These are phyloP conservation scores for Fimicolochytrium jonesii DNA, from an alignment of 192 early-diverging fungal species.

Conservation along the genomic window DNA sequence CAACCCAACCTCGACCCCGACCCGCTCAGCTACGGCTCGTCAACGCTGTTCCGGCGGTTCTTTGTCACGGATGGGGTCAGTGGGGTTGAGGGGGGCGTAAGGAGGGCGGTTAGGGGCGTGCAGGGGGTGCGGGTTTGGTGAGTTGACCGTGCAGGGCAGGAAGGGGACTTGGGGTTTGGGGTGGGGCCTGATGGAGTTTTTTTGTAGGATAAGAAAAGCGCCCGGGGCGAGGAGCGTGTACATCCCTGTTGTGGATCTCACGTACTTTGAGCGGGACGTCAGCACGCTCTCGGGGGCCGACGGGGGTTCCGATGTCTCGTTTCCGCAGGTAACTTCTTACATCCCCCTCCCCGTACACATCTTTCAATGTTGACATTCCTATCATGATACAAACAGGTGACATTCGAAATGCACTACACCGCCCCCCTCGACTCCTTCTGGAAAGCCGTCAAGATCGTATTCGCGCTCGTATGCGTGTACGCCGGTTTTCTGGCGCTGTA, in stretches of 20 bases:
- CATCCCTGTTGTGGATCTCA: slow-evolving; percentile 47
- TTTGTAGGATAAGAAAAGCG: slow-evolving; percentile 29
- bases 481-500: slow-evolving; percentile 30
- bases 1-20: slow-evolving; percentile 19
- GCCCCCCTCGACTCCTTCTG: slow-evolving; percentile 24
- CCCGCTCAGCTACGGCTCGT: slow-evolving; percentile 18
- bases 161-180: too few species aligned
- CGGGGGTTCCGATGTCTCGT: too few species aligned
- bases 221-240: slow-evolving; percentile 30
- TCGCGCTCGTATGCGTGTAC: slow-evolving; percentile 27
- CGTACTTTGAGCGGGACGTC: slow-evolving; percentile 37
- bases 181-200: too few species aligned
- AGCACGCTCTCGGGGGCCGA: too few species aligned
- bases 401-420: slow-evolving; percentile 31
- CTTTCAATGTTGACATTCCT: background rate
- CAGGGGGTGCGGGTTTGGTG: too few species aligned
- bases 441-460: slow-evolving; percentile 33
- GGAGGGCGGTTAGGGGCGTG: slow-evolving; percentile 32
- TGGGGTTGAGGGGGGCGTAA: slow-evolving; percentile 35
- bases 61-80: slow-evolving; percentile 43
- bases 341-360: slow-evolving; percentile 7
- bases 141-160: too few species aligned
- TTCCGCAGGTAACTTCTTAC: background rate
- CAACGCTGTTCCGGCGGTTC: slow-evolving; percentile 38
- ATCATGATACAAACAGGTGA: slow-evolving; percentile 11